These are phyloP conservation scores for Acanthamoeba culbertsoni DNA, from an alignment of 208 protist species.

Conservation along the genomic window DNA sequence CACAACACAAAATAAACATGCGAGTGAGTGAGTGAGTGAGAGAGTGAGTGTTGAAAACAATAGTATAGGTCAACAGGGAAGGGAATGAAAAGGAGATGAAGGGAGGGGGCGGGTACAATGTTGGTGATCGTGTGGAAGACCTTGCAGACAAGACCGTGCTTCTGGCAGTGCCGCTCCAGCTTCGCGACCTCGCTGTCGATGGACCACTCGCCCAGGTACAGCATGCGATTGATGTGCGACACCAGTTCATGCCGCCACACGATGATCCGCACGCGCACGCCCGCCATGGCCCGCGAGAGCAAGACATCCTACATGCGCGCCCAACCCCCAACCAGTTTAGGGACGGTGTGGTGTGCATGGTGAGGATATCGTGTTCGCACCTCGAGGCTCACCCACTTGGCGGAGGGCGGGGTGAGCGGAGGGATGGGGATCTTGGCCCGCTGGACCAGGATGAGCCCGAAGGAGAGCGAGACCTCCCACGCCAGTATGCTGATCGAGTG, in stretches of 20 bases:
- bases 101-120: neutral
- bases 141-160: slow-evolving; percentile 68
- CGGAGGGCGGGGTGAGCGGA: slow-evolving; percentile 3
- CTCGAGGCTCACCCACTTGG: slow-evolving; percentile 64
- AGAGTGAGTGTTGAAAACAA: no score
- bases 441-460: slow-evolving; percentile 65
- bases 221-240: slow-evolving; percentile 70
- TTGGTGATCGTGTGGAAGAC: slow-evolving; percentile 68
- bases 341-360: neutral
- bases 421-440: slow-evolving; percentile 49
- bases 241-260: slow-evolving; percentile 78
- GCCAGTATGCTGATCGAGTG: slow-evolving; percentile 78
- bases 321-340: neutral
- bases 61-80: no score
- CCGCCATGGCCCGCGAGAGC: slow-evolving; percentile 62
- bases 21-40: no score
- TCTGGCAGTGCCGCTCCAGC: slow-evolving; percentile 70
- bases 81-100: neutral
- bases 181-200: slow-evolving; percentile 77
- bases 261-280: slow-evolving; percentile 76
- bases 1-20: no score
- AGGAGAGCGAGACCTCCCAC: slow-evolving; percentile 79
- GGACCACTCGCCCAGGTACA: slow-evolving; percentile 75
- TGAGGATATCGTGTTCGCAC: no score
- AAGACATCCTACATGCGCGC: slow-evolving; percentile 68